phyloP scores from a whole-genome alignment of 805 yeast genomes.

The Candida anglica region DNA sequence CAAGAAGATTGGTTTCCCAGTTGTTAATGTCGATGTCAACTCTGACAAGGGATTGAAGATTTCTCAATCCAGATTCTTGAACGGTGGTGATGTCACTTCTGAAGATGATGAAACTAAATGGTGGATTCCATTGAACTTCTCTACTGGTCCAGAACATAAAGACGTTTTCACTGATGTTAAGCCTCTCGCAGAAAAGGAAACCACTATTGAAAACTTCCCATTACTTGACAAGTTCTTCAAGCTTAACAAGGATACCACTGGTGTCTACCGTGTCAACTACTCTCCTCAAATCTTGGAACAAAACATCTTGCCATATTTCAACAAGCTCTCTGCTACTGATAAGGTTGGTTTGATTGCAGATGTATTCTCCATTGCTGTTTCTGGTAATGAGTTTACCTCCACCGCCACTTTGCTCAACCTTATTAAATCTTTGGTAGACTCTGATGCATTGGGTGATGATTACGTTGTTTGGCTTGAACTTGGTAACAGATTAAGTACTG shows the following conservation, averaged over 20 bases:
- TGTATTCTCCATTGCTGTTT: constrained; percentile 42
- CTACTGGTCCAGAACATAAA: constrained; percentile 12
- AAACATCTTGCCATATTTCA: constrained; percentile 36
- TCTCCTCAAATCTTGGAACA: constrained; percentile 36
- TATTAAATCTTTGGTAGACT: constrained; percentile 25
- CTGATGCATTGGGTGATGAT: constrained; percentile 26
- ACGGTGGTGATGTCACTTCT: constrained; percentile 55
- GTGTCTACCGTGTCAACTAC: constrained; percentile 54
- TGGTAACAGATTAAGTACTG: constrained; percentile 31
- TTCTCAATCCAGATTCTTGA: constrained; percentile 58
- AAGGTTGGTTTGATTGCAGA: constrained; percentile 56
- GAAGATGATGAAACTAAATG: constrained; percentile 55
- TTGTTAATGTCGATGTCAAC: constrained; percentile 46
- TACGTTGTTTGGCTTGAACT: constrained; percentile 56
- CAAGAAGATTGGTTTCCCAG: constrained; percentile 68
- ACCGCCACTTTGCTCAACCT: constrained; percentile 45
- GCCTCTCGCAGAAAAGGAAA: too few relatives aligned
- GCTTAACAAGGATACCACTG: constrained; percentile 47
- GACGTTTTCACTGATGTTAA: constrained; percentile 11
- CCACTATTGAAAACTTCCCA: constrained; percentile 19
- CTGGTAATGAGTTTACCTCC: constrained; percentile 33
- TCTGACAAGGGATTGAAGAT: constrained; percentile 36
- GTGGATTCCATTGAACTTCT: constrained; percentile 54
- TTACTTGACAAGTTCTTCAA: constrained; percentile 28
- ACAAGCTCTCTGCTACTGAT: constrained; percentile 40